phyloP scores from a whole-genome alignment of 2,329 filamentous ascomycete species.

The Orbilia javanica region DNA sequence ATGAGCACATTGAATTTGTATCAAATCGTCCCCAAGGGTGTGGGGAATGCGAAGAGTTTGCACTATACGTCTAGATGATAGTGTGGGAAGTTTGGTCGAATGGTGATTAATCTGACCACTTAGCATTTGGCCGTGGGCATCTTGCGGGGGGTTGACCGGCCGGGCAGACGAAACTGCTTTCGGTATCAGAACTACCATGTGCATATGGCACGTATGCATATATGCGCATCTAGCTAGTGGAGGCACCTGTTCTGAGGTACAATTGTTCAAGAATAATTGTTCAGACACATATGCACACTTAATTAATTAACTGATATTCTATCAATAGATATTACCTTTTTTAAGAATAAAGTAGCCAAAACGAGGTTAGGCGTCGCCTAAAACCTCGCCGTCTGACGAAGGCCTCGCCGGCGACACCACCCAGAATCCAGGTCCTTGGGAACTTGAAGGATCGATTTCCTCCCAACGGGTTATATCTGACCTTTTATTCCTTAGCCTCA shows the following conservation, averaged over 20 bases:
- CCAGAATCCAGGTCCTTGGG: not conserved
- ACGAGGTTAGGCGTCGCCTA: slow-evolving; percentile 7
- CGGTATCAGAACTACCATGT: not conserved
- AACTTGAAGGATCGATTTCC: not conserved
- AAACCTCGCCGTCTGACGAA: not conserved
- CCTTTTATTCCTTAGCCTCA: not conserved
- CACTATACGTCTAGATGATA: too few relatives aligned
- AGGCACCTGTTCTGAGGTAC: not conserved
- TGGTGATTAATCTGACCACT: too few relatives aligned
- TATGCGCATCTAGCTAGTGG: not conserved
- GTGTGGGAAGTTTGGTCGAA: too few relatives aligned
- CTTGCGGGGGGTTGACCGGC: not conserved
- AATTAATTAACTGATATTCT: not conserved
- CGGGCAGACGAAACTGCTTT: not conserved
- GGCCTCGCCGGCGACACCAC: not conserved
- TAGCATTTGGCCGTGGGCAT: not conserved
- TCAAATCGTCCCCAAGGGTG: not conserved
- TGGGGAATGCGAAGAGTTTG: not conserved
- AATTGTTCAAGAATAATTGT: not conserved
- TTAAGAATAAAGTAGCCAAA: not conserved
- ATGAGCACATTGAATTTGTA: not conserved
- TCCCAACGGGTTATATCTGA: not conserved
- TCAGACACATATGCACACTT: not conserved
- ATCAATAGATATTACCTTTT: not conserved
- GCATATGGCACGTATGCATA: too few relatives aligned